A percentile compares a stretch with the other conserved stretches of the same genome.
Conservation (phyloP, 352 stramenopile genomes). For the Pythium periplocum region DNA sequence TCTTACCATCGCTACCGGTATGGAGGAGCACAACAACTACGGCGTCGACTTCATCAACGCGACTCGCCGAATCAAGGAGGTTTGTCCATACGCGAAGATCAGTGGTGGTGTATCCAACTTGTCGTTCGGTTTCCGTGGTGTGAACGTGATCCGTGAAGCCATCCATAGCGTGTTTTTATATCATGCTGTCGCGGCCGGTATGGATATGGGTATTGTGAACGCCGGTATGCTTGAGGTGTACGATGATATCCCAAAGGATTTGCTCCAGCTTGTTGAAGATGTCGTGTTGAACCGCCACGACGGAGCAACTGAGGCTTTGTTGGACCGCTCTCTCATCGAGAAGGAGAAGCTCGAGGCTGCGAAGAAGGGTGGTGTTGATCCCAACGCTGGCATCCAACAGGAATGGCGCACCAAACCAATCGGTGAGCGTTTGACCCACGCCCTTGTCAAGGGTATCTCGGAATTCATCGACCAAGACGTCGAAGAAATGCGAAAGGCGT, state of each 20-base stretch:
- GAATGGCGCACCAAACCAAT: slow-evolving; percentile 91
- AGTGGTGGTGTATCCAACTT: slow-evolving; percentile 96
- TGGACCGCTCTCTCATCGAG: slow-evolving; percentile 87
- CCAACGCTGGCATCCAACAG: slow-evolving; percentile 44
- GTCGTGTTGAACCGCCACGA: slow-evolving; percentile 90
- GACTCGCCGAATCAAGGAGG: slow-evolving; percentile 92
- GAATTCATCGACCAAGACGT: slow-evolving; percentile 94
- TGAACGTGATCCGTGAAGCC: slow-evolving; percentile 97
- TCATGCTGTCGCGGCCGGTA: slow-evolving; percentile 93
- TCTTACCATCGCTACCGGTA: slow-evolving; percentile 95
- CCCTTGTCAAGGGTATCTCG: slow-evolving; percentile 97
- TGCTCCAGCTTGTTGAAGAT: slow-evolving; percentile 90
- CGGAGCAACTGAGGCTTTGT: slow-evolving; percentile 90
- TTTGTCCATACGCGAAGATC: slow-evolving; percentile 95
- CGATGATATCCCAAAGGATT: slow-evolving; percentile 79
- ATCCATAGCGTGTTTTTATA: slow-evolving; percentile 97
- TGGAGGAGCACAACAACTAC: slow-evolving; percentile 98
- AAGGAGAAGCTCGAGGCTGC: slow-evolving; percentile 72
- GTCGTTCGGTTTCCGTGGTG: slow-evolving; percentile 95
- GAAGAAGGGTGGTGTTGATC: slow-evolving; percentile 78
- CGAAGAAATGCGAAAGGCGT: slow-evolving; percentile 88
- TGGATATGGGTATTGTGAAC: slow-evolving; percentile 99
- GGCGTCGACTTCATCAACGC: slow-evolving; percentile 98
- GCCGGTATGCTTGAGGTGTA: slow-evolving; percentile 85
- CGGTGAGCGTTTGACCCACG: slow-evolving; percentile 90